A percentile compares a stretch with the other conserved stretches of the same genome.
These are phyloP conservation scores for Bassia scoparia DNA, from an alignment of 148 eudicot species.

Conservation along the genomic window DNA sequence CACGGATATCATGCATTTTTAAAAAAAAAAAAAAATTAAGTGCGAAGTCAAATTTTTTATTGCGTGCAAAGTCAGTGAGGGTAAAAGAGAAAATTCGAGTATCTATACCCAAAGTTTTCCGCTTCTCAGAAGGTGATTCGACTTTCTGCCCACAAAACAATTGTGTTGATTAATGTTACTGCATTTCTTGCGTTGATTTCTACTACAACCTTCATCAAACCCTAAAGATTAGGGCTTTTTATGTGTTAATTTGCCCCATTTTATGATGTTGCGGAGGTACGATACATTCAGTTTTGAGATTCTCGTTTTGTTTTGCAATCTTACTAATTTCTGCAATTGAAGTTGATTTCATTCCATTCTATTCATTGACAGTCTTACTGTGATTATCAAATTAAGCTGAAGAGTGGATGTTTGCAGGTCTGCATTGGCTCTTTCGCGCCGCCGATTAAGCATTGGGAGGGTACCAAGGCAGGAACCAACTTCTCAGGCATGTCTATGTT, in stretches of 20 bases:
- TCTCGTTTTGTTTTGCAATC: no score
- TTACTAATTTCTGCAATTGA: not conserved
- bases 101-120: not conserved
- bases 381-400: constrained; percentile 2
- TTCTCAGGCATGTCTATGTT: constrained; percentile 43
- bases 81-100: not conserved
- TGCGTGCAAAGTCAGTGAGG: no score
- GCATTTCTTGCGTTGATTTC: not conserved
- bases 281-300: not conserved
- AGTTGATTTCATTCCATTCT: not conserved
- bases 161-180: not conserved
- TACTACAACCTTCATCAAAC: not conserved
- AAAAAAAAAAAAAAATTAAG: no score
- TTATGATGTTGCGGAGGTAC: constrained; percentile 27
- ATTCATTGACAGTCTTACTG: not conserved
- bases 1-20: no score
- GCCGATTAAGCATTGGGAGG: constrained; percentile 37
- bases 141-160: not conserved
- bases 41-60: no score
- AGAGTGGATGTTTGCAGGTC: constrained; percentile 38
- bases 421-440: constrained; percentile 45
- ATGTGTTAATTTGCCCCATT: constrained; percentile 9
- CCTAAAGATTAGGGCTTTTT: constrained; percentile 18
- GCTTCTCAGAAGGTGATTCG: not conserved
- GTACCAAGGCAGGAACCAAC: constrained; percentile 33